A percentile compares a stretch with the other conserved stretches of the same genome.
Evolutionary conservation across 805 yeast species (phyloP).

Genomic region (Cyberlindnera petersonii): DNA sequence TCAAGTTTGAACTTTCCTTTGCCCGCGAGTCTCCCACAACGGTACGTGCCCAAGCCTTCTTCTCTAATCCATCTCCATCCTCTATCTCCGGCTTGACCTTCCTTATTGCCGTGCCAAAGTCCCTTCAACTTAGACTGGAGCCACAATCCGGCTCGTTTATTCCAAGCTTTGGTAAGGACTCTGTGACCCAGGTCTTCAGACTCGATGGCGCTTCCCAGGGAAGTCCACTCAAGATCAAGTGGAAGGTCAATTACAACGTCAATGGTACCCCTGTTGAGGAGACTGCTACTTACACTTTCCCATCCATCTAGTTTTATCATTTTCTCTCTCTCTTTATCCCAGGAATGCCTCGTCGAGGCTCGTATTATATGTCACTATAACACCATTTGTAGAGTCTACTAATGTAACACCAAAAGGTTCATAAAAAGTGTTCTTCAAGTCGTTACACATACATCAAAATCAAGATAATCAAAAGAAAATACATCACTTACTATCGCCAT

Average conservation of each 20-base stretch:
- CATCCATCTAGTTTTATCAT: constrained; percentile 14
- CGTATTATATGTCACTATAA: no score
- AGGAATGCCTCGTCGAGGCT: no score
- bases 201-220: constrained; percentile 35
- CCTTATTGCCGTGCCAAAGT: constrained; percentile 68
- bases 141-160: constrained; percentile 58
- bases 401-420: no score
- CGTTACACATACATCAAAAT: constrained; percentile 1
- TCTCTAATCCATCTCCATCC: constrained; percentile 46
- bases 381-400: no score
- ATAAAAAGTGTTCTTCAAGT: not conserved
- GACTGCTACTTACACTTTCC: constrained; percentile 49
- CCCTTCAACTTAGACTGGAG: constrained; percentile 50
- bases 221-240: constrained; percentile 60
- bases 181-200: constrained; percentile 50
- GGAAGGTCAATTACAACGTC: constrained; percentile 59
- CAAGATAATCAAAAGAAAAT: not conserved
- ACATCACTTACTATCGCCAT: not conserved
- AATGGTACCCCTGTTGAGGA: constrained; percentile 50
- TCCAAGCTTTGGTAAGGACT: constrained; percentile 43
- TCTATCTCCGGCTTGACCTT: constrained; percentile 51
- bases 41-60: constrained; percentile 42
- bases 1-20: constrained; percentile 48
- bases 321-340: not conserved
- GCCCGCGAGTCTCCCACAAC: constrained; percentile 34